Evolutionary conservation across 2,329 filamentous ascomycete species (phyloP).

Genomic region (Verticillium albo-atrum): DNA sequence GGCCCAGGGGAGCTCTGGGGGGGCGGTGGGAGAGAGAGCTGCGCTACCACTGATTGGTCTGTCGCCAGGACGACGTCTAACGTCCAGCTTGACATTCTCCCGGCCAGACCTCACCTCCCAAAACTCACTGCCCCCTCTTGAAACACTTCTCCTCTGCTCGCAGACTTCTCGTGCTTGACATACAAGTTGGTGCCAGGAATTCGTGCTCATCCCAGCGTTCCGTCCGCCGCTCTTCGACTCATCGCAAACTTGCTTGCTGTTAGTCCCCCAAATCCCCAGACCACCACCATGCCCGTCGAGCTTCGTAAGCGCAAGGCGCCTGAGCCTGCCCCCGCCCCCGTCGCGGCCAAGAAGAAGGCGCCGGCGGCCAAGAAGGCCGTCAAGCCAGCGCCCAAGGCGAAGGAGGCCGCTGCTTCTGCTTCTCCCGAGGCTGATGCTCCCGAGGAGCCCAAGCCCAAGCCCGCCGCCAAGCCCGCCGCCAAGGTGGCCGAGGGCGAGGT

Average conservation of each 20-base stretch:
- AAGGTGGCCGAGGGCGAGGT: constrained; percentile 50
- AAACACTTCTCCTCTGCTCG: background rate
- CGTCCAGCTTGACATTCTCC: background rate
- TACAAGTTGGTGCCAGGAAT: background rate
- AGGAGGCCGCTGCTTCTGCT: constrained; percentile 25
- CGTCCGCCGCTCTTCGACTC: background rate
- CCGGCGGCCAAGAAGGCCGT: constrained; percentile 18
- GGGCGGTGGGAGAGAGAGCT: background rate
- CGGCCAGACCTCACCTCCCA: background rate
- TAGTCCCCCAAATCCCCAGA: background rate
- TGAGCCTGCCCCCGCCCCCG: constrained; percentile 35
- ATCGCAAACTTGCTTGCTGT: background rate
- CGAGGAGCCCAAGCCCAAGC: constrained; percentile 14
- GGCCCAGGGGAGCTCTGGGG: background rate
- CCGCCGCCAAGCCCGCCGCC: constrained; percentile 25
- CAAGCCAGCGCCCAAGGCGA: constrained; percentile 22
- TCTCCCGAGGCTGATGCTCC: background rate
- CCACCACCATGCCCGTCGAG: constrained; percentile 51
- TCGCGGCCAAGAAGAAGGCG: constrained; percentile 29
- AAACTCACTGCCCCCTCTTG: background rate
- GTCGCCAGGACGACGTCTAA: background rate
- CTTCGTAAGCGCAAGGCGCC: constrained; percentile 59
- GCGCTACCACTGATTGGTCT: background rate
- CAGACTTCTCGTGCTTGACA: background rate
- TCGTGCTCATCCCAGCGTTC: background rate